Evolutionary conservation across 2,329 filamentous ascomycete genomes (phyloP).

Genomic region (Leptosphaerulina australis): DNA sequence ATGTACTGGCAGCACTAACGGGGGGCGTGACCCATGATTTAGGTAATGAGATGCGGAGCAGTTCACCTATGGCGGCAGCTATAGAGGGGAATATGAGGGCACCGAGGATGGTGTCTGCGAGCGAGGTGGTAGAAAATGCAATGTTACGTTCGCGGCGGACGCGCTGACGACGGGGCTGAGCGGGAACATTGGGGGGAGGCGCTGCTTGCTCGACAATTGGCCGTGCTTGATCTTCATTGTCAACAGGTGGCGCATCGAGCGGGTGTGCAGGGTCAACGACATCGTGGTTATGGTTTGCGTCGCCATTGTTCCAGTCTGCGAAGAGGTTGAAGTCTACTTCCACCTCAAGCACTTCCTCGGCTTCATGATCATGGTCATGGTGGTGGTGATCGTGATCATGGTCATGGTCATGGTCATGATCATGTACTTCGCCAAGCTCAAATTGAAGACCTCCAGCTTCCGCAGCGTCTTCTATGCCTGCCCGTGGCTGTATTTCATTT

Average conservation of each 20-base stretch:
- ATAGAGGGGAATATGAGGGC: constrained; percentile 82
- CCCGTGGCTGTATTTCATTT: constrained; percentile 65
- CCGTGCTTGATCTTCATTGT: constrained; percentile 28
- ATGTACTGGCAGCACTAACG: constrained; percentile 21
- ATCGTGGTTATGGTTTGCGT: constrained; percentile 44
- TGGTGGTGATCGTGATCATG: constrained; percentile 24
- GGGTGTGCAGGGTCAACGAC: constrained; percentile 31
- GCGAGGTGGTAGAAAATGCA: constrained; percentile 59
- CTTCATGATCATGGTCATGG: constrained; percentile 40
- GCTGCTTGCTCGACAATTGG: constrained; percentile 25
- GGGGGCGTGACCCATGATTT: constrained; percentile 64
- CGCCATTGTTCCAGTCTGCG: constrained; percentile 55
- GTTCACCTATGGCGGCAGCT: constrained; percentile 76
- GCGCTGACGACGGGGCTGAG: constrained; percentile 32
- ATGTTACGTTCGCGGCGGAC: constrained; percentile 55
- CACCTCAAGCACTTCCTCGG: constrained; percentile 57
- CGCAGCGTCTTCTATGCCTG: constrained; percentile 40
- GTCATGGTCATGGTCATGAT: constrained; percentile 20
- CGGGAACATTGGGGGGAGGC: constrained; percentile 39
- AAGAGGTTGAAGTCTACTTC: constrained; percentile 50
- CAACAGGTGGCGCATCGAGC: constrained; percentile 42
- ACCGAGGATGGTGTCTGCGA: constrained; percentile 67
- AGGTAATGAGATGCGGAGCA: constrained; percentile 73
- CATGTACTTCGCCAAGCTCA: constrained; percentile 15
- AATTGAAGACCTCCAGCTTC: constrained; percentile 24